Conservation (phyloP, 148 eudicot genomes). For the Dysphania ambrosioides region DNA sequence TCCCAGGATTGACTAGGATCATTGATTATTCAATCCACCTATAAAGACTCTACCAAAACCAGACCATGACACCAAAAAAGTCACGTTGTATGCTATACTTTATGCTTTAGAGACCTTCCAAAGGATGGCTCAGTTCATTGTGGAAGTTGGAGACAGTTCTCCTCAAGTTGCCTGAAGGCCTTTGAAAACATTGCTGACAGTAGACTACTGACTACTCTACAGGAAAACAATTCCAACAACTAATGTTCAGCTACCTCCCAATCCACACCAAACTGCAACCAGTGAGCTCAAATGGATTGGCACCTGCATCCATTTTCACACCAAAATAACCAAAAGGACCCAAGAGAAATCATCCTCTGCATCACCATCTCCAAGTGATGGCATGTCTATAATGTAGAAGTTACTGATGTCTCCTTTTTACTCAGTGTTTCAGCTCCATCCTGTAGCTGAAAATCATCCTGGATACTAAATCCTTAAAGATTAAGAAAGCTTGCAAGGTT, state of each 20-base stretch:
- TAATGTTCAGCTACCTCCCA: background rate
- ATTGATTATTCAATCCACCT: background rate
- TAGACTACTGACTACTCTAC: background rate
- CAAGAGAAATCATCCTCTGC: background rate
- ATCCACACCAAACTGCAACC: background rate
- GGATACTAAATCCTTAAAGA: background rate
- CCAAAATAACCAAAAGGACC: background rate
- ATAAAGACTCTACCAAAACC: background rate
- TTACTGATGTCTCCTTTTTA: background rate
- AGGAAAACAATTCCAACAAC: no score
- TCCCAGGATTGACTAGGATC: background rate
- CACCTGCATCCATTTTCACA: no score
- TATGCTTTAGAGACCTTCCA: background rate
- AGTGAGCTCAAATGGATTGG: background rate
- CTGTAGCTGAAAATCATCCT: background rate
- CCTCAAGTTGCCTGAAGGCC: background rate
- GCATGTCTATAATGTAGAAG: background rate
- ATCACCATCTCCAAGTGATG: background rate
- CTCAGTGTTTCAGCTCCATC: background rate
- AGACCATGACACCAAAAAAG: background rate
- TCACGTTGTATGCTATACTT: background rate
- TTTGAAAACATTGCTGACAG: background rate
- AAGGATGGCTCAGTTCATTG: background rate
- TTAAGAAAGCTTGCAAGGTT: background rate
- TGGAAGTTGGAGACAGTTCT: background rate